Evolutionary conservation across 1,284 basidiomycete genomes (phyloP).

Genomic region (Polyporus tsugae): DNA sequence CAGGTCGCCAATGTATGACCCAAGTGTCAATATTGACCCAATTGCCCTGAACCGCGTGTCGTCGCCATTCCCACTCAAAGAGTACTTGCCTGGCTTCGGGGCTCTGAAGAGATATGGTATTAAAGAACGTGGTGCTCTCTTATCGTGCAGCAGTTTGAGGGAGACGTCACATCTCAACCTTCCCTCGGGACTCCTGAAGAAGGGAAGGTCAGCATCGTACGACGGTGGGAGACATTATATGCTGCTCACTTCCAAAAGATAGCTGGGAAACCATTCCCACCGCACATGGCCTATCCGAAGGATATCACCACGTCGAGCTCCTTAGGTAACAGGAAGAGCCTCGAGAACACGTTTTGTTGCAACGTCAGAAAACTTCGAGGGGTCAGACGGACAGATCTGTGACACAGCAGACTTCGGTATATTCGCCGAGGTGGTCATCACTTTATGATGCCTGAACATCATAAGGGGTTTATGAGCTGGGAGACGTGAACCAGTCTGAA

Average conservation of each 20-base stretch:
- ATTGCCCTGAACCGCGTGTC: neutral
- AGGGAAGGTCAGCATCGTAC: neutral
- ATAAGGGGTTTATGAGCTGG: neutral
- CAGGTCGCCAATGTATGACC: neutral
- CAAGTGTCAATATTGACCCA: neutral
- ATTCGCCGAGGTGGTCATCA: neutral
- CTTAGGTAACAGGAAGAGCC: slow-evolving; percentile 8
- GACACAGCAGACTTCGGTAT: neutral
- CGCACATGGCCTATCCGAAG: neutral
- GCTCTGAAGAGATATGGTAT: neutral
- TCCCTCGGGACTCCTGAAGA: neutral
- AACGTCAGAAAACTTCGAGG: slow-evolving; percentile 9
- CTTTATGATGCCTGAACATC: no score
- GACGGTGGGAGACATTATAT: neutral
- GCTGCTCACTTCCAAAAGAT: neutral
- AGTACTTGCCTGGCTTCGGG: neutral
- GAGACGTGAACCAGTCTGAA: neutral
- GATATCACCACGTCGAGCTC: neutral
- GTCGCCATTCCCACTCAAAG: neutral
- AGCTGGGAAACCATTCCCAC: neutral
- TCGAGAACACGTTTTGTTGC: slow-evolving; percentile 2
- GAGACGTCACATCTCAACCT: neutral
- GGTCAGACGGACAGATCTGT: neutral
- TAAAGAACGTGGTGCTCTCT: neutral
- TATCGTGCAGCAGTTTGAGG: neutral